A percentile compares a stretch with the other conserved stretches of the same genome.
Evolutionary conservation across 2,329 filamentous ascomycete genomes (phyloP).

Genomic region (Cordyceps militaris): DNA sequence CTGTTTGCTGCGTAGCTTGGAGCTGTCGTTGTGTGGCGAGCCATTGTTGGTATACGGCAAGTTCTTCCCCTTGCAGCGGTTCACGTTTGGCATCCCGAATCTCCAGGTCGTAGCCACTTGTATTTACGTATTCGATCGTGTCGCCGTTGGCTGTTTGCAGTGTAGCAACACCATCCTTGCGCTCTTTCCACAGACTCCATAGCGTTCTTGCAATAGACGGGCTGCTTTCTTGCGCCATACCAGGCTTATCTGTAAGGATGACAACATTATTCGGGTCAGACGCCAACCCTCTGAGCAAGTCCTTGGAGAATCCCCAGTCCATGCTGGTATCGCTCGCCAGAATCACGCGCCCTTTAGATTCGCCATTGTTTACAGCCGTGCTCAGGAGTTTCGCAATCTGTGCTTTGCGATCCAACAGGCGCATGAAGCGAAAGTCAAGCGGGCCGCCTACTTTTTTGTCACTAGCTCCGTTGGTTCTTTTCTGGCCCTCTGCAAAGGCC

Average conservation of each 20-base stretch:
- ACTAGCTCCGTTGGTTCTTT: conserved; percentile 38
- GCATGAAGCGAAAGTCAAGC: conserved; percentile 84
- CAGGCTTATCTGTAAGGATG: conserved; percentile 71
- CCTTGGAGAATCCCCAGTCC: conserved; percentile 91
- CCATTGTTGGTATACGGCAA: conserved; percentile 83
- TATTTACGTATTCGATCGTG: conserved; percentile 59
- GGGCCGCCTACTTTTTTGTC: conserved; percentile 58
- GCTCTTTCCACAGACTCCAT: conserved; percentile 73
- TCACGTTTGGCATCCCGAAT: conserved; percentile 55
- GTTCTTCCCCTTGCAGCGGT: conserved; percentile 67
- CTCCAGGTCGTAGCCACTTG: conserved; percentile 54
- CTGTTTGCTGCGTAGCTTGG: conserved; percentile 69
- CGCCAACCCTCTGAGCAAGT: conserved; percentile 67
- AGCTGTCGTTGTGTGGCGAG: conserved; percentile 81
- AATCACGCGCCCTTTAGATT: conserved; percentile 61
- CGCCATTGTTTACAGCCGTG: conserved; percentile 34
- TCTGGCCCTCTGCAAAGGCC: conserved; percentile 50
- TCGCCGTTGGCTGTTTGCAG: conserved; percentile 50
- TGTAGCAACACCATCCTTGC: conserved; percentile 53
- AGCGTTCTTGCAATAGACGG: conserved; percentile 65
- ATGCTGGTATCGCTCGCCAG: conserved; percentile 84
- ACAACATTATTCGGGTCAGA: conserved; percentile 74
- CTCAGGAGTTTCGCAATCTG: conserved; percentile 66
- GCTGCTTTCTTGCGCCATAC: conserved; percentile 30
- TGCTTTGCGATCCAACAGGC: conserved; percentile 72